Evolutionary conservation across 352 stramenopile genomes (phyloP).

Genomic region (Peronospora farinosa): DNA sequence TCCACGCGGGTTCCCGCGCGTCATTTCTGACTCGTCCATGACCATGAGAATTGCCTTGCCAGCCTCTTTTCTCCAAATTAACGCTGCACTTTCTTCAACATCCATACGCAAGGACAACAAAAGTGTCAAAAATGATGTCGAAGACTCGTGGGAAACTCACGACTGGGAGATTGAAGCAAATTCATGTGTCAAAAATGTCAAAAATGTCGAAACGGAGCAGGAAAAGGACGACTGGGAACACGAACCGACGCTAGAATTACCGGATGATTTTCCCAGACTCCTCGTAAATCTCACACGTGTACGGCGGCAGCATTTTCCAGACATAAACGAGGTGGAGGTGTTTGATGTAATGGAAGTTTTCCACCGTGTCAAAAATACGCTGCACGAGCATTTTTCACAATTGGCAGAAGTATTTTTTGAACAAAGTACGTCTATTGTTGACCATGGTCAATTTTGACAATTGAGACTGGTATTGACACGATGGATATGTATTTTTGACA

Average conservation of each 20-base stretch:
- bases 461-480: background rate
- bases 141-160: slow-evolving; percentile 41
- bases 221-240: slow-evolving; percentile 35
- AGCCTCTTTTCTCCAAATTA: slow-evolving; percentile 16
- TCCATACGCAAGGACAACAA: slow-evolving; percentile 2
- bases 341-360: slow-evolving; percentile 36
- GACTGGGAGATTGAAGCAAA: slow-evolving; percentile 30
- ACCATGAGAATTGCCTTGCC: slow-evolving; percentile 44
- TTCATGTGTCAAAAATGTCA: background rate
- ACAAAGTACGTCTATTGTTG: slow-evolving; percentile 34
- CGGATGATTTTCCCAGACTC: slow-evolving; percentile 64
- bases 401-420: slow-evolving; percentile 65
- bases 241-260: slow-evolving; percentile 31
- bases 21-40: slow-evolving; percentile 39
- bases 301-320: slow-evolving; percentile 46
- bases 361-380: slow-evolving; percentile 40
- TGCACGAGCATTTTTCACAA: slow-evolving; percentile 50
- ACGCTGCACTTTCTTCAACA: slow-evolving; percentile 1
- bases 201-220: background rate
- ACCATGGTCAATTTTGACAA: slow-evolving; percentile 3
- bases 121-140: slow-evolving; percentile 12
- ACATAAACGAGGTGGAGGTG: slow-evolving; percentile 17
- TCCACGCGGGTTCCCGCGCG: slow-evolving; percentile 14
- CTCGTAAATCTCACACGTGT: slow-evolving; percentile 60
- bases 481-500: background rate